Evolutionary conservation across 495 filamentous ascomycete genomes (phyloP).

Genomic region (Bathelium albidoporum): DNA sequence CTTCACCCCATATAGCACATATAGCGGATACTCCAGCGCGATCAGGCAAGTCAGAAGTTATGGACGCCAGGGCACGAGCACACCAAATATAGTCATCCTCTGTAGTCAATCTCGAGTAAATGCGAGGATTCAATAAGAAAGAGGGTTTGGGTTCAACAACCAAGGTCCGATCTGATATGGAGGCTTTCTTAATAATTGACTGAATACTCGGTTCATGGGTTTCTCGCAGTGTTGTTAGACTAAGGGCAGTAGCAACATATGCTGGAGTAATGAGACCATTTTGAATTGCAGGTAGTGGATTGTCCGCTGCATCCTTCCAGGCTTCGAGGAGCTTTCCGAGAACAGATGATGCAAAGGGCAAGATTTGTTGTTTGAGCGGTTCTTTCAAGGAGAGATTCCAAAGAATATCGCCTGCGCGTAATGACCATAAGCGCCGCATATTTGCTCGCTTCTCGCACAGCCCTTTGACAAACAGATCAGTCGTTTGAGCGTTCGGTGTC

Average conservation of each 20-base stretch:
- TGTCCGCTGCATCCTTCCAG: constrained; percentile 65
- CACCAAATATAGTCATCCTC: constrained; percentile 72
- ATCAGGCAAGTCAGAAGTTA: constrained; percentile 35
- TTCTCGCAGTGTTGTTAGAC: constrained; percentile 35
- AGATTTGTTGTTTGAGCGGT: constrained; percentile 29
- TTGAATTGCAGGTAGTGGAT: constrained; percentile 65
- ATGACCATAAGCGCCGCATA: constrained; percentile 70
- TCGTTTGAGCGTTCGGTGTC: constrained; percentile 49
- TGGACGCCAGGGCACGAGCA: constrained; percentile 54
- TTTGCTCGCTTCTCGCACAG: constrained; percentile 71
- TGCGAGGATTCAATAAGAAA: constrained; percentile 70
- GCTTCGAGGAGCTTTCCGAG: constrained; percentile 57
- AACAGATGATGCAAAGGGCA: constrained; percentile 47
- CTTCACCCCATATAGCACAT: constrained; percentile 59
- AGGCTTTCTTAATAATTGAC: constrained; percentile 46
- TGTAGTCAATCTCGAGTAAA: constrained; percentile 64
- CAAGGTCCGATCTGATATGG: constrained; percentile 53
- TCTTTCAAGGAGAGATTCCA: constrained; percentile 35
- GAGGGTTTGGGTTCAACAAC: constrained; percentile 62
- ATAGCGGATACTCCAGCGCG: not conserved
- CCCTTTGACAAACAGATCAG: constrained; percentile 69
- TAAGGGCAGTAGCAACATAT: constrained; percentile 60
- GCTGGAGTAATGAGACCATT: constrained; percentile 64
- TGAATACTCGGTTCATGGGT: constrained; percentile 34
- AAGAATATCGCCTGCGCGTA: constrained; percentile 61